Percentiles rank a stretch among this genome's conserved stretches.
phyloP scores from a whole-genome alignment of 2,329 filamentous ascomycete genomes.

The Ceratocystis ficicola region DNA sequence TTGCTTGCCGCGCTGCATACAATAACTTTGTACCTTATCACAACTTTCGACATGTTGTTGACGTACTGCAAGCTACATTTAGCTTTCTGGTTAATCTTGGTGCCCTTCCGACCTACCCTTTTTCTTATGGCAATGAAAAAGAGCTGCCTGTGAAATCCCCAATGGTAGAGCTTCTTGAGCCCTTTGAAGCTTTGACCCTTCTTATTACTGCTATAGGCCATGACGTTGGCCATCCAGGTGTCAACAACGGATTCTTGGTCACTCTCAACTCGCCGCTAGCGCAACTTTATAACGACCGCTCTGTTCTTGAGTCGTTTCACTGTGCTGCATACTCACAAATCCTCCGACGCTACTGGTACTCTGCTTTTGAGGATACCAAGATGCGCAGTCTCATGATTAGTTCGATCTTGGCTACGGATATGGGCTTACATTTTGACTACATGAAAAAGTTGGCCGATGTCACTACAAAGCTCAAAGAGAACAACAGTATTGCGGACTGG shows the following conservation, averaged over 20 bases:
- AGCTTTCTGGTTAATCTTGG: constrained; percentile 76
- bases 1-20: constrained; percentile 86
- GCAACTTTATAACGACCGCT: constrained; percentile 92
- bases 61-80: constrained; percentile 89
- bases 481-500: constrained; percentile 59
- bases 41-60: constrained; percentile 94
- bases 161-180: constrained; percentile 63
- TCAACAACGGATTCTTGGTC: constrained; percentile 94
- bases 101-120: constrained; percentile 55
- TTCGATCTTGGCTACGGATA: constrained; percentile 93
- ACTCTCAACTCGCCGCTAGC: constrained; percentile 85
- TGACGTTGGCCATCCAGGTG: constrained; percentile 91
- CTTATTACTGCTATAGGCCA: constrained; percentile 95
- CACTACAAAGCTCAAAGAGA: constrained; percentile 62
- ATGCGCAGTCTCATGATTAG: constrained; percentile 91
- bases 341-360: constrained; percentile 80
- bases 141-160: constrained; percentile 41
- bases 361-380: constrained; percentile 61
- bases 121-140: constrained; percentile 25
- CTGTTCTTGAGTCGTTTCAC: constrained; percentile 93
- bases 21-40: constrained; percentile 95
- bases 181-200: constrained; percentile 78
- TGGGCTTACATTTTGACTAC: constrained; percentile 94
- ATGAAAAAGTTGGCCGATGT: constrained; percentile 78
- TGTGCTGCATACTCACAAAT: constrained; percentile 96